phyloP scores from a whole-genome alignment of 345 rosid species.

The Theobroma cacao region DNA sequence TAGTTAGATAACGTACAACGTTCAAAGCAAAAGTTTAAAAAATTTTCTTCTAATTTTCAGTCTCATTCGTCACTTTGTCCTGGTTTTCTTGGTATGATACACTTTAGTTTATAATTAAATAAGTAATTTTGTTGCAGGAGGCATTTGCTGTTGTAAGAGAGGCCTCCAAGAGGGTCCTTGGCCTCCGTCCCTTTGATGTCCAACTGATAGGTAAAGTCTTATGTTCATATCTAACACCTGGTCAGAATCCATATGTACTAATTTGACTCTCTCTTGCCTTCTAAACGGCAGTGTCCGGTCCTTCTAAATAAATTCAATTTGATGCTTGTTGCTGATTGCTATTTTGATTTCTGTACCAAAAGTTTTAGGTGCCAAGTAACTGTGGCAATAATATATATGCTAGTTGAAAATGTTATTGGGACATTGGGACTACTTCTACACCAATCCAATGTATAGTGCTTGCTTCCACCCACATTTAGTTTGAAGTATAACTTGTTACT shows the following conservation, averaged over 20 bases:
- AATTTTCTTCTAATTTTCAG: neutral
- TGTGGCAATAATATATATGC: neutral
- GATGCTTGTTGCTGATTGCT: neutral
- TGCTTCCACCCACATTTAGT: too few relatives aligned
- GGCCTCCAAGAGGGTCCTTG: conserved; percentile 86
- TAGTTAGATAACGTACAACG: neutral
- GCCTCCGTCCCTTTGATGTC: conserved; percentile 91
- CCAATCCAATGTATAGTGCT: neutral
- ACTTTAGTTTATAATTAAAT: too few relatives aligned
- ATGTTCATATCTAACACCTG: neutral
- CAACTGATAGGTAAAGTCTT: conserved; percentile 68
- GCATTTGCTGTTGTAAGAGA: conserved; percentile 95
- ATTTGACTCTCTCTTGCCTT: neutral
- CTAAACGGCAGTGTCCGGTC: neutral
- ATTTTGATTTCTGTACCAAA: neutral
- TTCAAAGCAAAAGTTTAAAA: neutral
- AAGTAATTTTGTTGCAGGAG: conserved; percentile 53
- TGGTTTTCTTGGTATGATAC: neutral
- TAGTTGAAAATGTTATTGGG: neutral
- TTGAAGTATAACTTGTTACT: too few relatives aligned
- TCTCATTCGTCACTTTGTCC: neutral
- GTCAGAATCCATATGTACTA: neutral
- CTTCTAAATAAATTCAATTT: neutral
- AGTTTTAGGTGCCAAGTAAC: neutral
- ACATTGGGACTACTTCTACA: neutral